Evolutionary conservation across 2,329 filamentous ascomycete genomes (phyloP).

Genomic region (Fusarium sp.): DNA sequence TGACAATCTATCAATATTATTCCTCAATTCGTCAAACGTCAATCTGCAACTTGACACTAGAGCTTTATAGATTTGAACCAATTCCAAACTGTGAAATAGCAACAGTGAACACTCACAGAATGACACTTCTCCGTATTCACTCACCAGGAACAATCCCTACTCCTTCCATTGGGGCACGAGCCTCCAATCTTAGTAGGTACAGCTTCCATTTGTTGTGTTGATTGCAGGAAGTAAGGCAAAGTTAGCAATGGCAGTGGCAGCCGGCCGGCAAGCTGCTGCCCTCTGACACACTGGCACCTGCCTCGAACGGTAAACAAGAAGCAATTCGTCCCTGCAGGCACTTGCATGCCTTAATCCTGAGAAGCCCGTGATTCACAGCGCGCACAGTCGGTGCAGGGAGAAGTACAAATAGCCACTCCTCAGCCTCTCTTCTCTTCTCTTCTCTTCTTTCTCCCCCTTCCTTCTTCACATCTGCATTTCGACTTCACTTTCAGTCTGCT

Average conservation of each 20-base stretch:
- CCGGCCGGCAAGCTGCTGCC: neutral
- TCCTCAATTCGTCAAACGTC: slow-evolving; percentile 6
- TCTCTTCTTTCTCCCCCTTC: neutral
- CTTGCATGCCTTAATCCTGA: neutral
- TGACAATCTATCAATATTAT: neutral
- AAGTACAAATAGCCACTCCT: slow-evolving; percentile 4
- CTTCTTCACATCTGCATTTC: neutral
- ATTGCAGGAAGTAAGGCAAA: neutral
- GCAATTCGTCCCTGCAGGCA: neutral
- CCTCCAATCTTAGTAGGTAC: neutral
- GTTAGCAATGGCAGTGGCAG: neutral
- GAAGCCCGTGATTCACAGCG: slow-evolving; percentile 7
- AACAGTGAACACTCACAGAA: neutral
- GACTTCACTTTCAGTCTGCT: neutral
- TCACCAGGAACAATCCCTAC: neutral
- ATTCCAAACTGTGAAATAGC: neutral
- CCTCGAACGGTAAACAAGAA: slow-evolving; percentile 3
- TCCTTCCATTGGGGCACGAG: no score
- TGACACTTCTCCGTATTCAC: neutral
- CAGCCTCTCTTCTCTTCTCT: neutral
- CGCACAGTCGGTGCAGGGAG: neutral
- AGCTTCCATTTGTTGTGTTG: neutral
- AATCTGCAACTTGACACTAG: neutral
- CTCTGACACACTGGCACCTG: slow-evolving; percentile 8
- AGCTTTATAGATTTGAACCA: neutral